Base-by-base conservation (phyloP, 768 basidiomycete genomes). In the Rhodotorula babjevae region DNA sequence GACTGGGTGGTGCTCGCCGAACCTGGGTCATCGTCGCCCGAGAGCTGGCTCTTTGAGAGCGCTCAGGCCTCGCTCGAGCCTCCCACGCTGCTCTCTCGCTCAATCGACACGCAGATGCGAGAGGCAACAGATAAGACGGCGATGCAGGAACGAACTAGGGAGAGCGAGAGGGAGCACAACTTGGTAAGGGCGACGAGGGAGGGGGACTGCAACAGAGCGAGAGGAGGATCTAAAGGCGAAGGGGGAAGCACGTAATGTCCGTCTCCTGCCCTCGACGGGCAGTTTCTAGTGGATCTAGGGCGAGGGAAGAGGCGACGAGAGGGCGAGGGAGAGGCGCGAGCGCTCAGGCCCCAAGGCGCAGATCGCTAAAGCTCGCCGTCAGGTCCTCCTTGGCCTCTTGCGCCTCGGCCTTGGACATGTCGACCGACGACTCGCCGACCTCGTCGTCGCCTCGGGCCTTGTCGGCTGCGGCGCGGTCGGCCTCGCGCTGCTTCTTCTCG, bases 401-500 rank as follows among this genome's bases (percentile, higher is more conserved):
- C 42, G 31, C 57, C 33, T 58, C 33, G 40, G 40, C 40, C 27
- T 42, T 36, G 12, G 31, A 11, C 29, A 73, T 47, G 36, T 63
- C 57, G 53, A 76, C 71, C 23, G 68, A 70, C 25, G 68, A 69
- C 65, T 72, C 74, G n/a, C 68, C 74, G 9, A 76, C 74, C 31
- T 67, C 71, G 27, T 60, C 66, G 42, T 75, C 75, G 15, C 75
- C 75, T 6, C 72, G 72, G 0, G 65, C 49, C 57, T 73, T 69
- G 61, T 76, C 75, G 57, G 29, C 47, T 3, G 52, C 75, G 16
- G 65, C 60, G 15, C 60, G 77, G 57, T 77, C 79, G 27, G 68
- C 64, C 70, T 82, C 81, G n/a, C 79, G 78, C 74, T 78, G 78
- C 74, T 82, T 80, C 77, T 81, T 81, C 68, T 75, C 73, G 53